Base-by-base conservation (phyloP, 176 grass and related monocot genomes). In the Musa beccarii region DNA sequence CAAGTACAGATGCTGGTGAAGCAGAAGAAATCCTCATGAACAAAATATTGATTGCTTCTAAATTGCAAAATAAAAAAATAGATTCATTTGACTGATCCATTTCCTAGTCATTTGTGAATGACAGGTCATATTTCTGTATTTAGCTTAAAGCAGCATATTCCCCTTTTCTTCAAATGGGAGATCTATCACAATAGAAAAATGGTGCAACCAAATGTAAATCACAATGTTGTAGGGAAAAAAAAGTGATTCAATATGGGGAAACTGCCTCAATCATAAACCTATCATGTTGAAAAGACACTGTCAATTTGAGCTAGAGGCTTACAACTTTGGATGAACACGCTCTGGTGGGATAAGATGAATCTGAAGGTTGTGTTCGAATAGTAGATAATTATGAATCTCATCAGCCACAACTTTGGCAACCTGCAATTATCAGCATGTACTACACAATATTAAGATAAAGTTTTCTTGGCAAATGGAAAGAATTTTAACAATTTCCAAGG, bases 351-450 rank as follows among this genome's bases (percentile, higher is more conserved):
- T 75, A 57, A 85, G 82, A 53, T 73, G n/a, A 84, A 91, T 75
- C 75, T 86, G 84, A 83, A 98, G 85, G 17, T 79, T 91, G 59
- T 89, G 90, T 80, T 98, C 95, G 79, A 93, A 98, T 49, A 91
- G 22, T 51, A 98, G 81, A 79, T 98, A 98, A 79, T 94, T 94
- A 75, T 98, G 85, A 69, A 94, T 94, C 83, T 93, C 90, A 85
- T 89, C 82, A 10, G 95, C 86, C 20, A 93, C 95, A 76, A 98
- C 82, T 73, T 93, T 91, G 2, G 90, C 88, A 50, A 93, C 90
- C 93, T 97, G 76, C 68, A 81, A 71, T n/a, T 68, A 12, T 23
- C 61, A 77, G 49, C 77, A 81, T 59, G 19, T 23, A 54, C 0
- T 71, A 77, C 75, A 79, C 1, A 26, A 53, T 6, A 10, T 52